Base-by-base conservation (phyloP, 129 eudicot species). In the carrot (Daucus carota) region DNA sequence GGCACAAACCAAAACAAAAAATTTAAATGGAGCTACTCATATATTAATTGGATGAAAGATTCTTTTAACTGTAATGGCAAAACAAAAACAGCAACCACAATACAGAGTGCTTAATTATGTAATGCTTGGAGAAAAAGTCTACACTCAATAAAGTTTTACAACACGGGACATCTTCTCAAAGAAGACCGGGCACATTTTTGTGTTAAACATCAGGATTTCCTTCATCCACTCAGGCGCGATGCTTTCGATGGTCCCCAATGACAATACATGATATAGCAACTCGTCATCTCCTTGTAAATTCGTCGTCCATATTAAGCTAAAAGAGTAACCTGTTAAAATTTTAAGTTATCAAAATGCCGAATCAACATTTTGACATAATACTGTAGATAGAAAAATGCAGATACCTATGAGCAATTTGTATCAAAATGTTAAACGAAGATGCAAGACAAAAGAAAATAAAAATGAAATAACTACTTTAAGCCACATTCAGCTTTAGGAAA, bases 151-250 rank as follows among this genome's bases (percentile, higher is more conserved):
- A 74, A 40, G 83, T 70, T 84, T 82, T 57, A 81, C 71, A 63
- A 84, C 78, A 33, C 77, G 78, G 26, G 90, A 86, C 50, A 93
- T 72, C 79, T 90, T 87, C 72, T 91, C 76, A 81, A 91, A 90
- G 81, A 93, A 93, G 78, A 86, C 16, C 8, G 87, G 84, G 73
- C 88, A 89, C 96, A 89, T 91, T 57, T 81, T 84, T 46, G 77
- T 79, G 80, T 90, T 83, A 78, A 93, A 90, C 65, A 81, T 81
- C 16, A 93, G n/a, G 28, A 73, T 87, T 18, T 89, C 97, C 47
- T 84, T 82, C 98, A 90, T 90, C 96, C 96, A 93, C 68, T 91
- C 98, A 0, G 96, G 98, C 28, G 98, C 98, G 41, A 93, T 89
- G 71, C 84, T 88, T 40, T 89, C 97, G 75, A 93, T 86, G 1